Conservation (phyloP, 2,329 filamentous ascomycete species). For the Verticillium longisporum region DNA sequence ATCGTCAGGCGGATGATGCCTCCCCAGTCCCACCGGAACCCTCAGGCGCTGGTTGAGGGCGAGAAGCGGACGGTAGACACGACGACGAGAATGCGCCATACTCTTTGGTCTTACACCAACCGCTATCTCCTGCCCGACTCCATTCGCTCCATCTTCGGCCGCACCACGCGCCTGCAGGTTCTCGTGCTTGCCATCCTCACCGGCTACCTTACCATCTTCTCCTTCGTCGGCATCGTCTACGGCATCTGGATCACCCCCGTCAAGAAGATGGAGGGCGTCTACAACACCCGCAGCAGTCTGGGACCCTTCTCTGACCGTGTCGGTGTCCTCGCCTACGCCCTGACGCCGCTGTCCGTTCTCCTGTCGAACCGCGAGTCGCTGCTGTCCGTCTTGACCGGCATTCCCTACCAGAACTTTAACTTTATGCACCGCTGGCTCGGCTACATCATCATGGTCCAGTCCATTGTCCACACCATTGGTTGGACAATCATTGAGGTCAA, state of each 20-base stretch:
- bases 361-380: constrained; percentile 64
- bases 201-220: constrained; percentile 60
- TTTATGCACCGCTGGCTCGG: constrained; percentile 74
- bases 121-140: constrained; percentile 56
- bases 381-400: constrained; percentile 61
- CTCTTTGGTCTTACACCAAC: constrained; percentile 19
- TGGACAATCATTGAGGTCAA: constrained; percentile 62
- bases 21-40: constrained; percentile 7
- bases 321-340: constrained; percentile 64
- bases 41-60: constrained; percentile 10
- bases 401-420: constrained; percentile 72
- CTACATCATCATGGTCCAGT: constrained; percentile 64
- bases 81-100: constrained; percentile 21
- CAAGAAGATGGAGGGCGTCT: constrained; percentile 42
- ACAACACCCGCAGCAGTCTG: constrained; percentile 59
- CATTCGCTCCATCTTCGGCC: constrained; percentile 52
- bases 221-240: constrained; percentile 63
- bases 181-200: constrained; percentile 49
- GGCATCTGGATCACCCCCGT: constrained; percentile 65
- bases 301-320: constrained; percentile 64
- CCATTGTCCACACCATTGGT: constrained; percentile 60
- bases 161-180: constrained; percentile 62
- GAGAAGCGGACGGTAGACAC: constrained; percentile 10
- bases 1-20: constrained; percentile 18
- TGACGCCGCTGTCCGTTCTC: constrained; percentile 64